phyloP scores from a whole-genome alignment of 2,329 filamentous ascomycete genomes.

The Ceratocystis colombiana region DNA sequence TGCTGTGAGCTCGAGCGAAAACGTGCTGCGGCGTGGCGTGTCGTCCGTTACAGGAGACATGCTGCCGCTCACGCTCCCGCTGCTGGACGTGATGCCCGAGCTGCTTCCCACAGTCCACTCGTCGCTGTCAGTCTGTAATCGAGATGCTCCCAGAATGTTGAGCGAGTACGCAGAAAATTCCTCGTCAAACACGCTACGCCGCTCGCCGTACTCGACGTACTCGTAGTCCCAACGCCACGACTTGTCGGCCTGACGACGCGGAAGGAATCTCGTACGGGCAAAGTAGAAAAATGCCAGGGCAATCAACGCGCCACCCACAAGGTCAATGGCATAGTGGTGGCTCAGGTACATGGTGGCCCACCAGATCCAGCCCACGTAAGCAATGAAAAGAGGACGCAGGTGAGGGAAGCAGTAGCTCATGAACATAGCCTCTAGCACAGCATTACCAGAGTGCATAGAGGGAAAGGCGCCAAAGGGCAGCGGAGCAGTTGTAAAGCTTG shows the following conservation, averaged over 20 bases:
- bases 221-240: conserved; percentile 90
- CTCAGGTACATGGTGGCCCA: conserved; percentile 98
- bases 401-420: conserved; percentile 86
- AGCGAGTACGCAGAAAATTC: conserved; percentile 41
- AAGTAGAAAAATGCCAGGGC: conserved; percentile 74
- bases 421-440: conserved; percentile 81
- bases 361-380: conserved; percentile 88
- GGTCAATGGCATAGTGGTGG: conserved; percentile 91
- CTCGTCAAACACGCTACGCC: conserved; percentile 35
- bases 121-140: conserved; percentile 54
- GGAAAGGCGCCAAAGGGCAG: conserved; percentile 93
- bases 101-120: conserved; percentile 86
- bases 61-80: conserved; percentile 40
- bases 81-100: conserved; percentile 44
- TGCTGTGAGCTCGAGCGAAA: conserved; percentile 33
- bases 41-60: conserved; percentile 43
- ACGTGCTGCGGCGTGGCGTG: conserved; percentile 27
- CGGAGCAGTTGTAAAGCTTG: conserved; percentile 79
- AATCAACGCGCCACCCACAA: conserved; percentile 74
- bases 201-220: conserved; percentile 66
- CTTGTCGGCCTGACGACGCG: conserved; percentile 74
- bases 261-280: conserved; percentile 68
- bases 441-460: conserved; percentile 80
- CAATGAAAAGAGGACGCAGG: conserved; percentile 66
- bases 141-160: conserved; percentile 37